These are phyloP conservation scores for Phytophthora pluvialis DNA, from an alignment of 352 stramenopile genomes.

Conservation along the genomic window DNA sequence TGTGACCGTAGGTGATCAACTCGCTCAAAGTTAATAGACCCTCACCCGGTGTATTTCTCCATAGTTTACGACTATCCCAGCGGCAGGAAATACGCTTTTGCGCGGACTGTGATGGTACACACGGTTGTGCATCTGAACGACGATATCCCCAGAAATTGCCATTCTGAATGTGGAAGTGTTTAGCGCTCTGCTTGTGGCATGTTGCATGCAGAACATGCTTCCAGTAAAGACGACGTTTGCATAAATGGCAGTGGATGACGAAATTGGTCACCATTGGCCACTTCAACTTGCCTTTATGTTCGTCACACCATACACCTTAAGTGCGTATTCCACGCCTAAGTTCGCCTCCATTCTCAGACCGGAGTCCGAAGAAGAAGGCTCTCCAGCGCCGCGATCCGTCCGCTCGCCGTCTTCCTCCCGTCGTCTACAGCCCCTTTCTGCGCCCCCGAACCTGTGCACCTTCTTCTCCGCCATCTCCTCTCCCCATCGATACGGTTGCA, in stretches of 20 bases:
- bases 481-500: not conserved
- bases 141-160: too few relatives aligned
- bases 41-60: too few relatives aligned
- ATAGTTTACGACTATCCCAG: too few relatives aligned
- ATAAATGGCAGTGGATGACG: too few relatives aligned
- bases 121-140: too few relatives aligned
- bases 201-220: conserved; percentile 39
- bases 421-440: not conserved
- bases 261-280: not conserved
- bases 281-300: conserved; percentile 21
- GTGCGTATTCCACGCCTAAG: conserved; percentile 14
- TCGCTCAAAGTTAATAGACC: too few relatives aligned
- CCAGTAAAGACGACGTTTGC: conserved; percentile 27
- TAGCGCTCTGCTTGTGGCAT: conserved; percentile 41
- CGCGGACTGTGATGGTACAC: too few relatives aligned
- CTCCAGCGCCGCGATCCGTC: conserved; percentile 5
- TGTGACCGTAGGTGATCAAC: too few relatives aligned
- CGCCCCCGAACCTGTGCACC: not conserved
- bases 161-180: conserved; percentile 21
- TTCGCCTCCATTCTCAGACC: conserved; percentile 14
- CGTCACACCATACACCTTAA: conserved; percentile 13
- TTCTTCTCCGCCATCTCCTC: conserved; percentile 20
- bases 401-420: not conserved
- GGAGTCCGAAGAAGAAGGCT: conserved; percentile 16
- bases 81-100: too few relatives aligned